phyloP scores from a whole-genome alignment of 2,329 filamentous ascomycete genomes.

The Diatrype stigma region DNA sequence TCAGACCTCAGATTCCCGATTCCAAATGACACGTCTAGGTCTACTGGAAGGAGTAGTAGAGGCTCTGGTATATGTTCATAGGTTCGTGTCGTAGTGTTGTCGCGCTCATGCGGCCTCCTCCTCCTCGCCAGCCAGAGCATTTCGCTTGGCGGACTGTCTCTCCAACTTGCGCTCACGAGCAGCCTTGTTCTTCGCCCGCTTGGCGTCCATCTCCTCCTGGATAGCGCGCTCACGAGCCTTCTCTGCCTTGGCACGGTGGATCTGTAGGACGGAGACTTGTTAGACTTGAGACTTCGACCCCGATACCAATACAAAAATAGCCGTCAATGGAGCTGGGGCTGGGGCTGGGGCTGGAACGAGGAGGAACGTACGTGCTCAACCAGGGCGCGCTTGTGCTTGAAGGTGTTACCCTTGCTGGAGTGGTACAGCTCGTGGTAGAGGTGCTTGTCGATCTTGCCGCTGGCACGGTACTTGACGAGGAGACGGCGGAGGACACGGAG shows the following conservation, averaged over 20 bases:
- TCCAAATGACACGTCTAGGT: constrained; percentile 25
- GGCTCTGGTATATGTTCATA: constrained; percentile 21
- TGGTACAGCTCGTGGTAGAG: constrained; percentile 99
- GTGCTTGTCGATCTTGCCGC: constrained; percentile 99
- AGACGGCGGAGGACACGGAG: constrained; percentile 98
- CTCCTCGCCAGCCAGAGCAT: constrained; percentile 73
- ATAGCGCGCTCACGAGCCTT: constrained; percentile 91
- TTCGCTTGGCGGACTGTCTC: constrained; percentile 87
- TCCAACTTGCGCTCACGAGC: constrained; percentile 97
- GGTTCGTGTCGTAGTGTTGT: constrained; percentile 23
- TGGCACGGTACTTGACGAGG: constrained; percentile 98
- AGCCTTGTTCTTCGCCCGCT: constrained; percentile 99
- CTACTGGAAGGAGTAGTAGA: constrained; percentile 11
- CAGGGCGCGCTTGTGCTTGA: constrained; percentile 99
- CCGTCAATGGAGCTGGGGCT: no score
- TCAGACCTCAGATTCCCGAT: constrained; percentile 21
- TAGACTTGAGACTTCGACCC: neutral
- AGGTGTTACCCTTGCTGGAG: constrained; percentile 99
- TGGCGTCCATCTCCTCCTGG: constrained; percentile 99
- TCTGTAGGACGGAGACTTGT: constrained; percentile 50
- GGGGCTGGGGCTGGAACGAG: constrained; percentile 3
- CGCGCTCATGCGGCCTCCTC: constrained; percentile 47
- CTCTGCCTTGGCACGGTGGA: constrained; percentile 99
- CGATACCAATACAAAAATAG: no score
- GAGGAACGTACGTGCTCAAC: constrained; percentile 92